Evolutionary conservation across 345 rosid genomes (phyloP).

Genomic region (Pseudoturritis turrita): DNA sequence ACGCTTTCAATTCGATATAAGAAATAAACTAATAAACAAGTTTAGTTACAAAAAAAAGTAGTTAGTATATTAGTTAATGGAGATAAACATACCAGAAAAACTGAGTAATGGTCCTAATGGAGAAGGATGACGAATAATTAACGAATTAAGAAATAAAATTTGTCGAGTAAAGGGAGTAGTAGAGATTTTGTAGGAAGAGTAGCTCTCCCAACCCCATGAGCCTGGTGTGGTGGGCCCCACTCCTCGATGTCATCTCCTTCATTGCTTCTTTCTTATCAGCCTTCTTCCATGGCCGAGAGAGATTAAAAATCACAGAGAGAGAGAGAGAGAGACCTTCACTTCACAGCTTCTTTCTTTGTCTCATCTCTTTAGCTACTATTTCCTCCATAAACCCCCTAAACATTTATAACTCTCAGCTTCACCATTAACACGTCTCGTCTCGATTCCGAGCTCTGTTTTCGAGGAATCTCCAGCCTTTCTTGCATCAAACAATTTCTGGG

Average conservation of each 20-base stretch:
- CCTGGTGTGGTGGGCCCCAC: conserved; percentile 1
- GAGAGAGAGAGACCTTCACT: no score
- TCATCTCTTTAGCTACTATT: not conserved
- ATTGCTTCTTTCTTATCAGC: not conserved
- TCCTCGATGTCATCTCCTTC: conserved; percentile 12
- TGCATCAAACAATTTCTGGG: not conserved
- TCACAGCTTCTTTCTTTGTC: not conserved
- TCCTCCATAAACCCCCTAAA: not conserved
- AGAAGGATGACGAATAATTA: conserved; percentile 1
- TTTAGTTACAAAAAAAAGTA: not conserved
- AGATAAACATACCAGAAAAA: conserved; percentile 11
- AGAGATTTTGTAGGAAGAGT: conserved; percentile 23
- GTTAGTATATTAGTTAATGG: not conserved
- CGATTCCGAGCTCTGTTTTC: not conserved
- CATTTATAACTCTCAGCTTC: not conserved
- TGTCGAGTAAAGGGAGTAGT: not conserved
- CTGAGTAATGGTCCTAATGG: conserved; percentile 18
- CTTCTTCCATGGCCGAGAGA: not conserved
- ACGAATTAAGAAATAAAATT: not conserved
- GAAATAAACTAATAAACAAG: not conserved
- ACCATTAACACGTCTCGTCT: not conserved
- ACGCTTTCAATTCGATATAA: no score
- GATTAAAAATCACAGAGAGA: not conserved
- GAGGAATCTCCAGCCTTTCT: not conserved
- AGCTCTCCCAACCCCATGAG: conserved; percentile 16